Base-by-base conservation (phyloP, 2,329 filamentous ascomycete species). In the Cladophialophora psammophila region DNA sequence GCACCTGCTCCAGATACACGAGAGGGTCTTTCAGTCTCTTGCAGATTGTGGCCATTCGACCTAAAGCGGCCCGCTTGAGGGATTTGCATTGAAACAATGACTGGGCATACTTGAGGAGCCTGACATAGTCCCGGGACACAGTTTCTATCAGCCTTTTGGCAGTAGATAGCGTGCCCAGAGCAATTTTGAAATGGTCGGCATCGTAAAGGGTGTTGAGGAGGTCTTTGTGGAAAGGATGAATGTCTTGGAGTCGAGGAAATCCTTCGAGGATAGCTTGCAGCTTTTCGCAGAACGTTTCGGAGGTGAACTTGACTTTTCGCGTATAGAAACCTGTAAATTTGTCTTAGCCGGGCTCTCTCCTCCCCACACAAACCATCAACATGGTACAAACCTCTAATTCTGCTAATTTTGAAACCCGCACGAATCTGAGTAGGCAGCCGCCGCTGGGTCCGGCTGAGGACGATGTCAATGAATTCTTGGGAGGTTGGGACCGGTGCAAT, bases 71-170 rank as follows among this genome's bases (percentile, higher is more conserved):
- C 71, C 92, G 88, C 88, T 99, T 99, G 76, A 99, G 88, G 84
- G 98, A 94, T 84, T 99, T 99, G 87, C 94, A 98, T 84, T 99
- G 95, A 85, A 94, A 99, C 71, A 99, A 87, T 76, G 90, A 96
- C 84, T 97, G 94, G 63, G 93, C 94, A 83, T 99, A 98, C 86
- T 97, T 96, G 79, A 96, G 87, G 54, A 99, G 87, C 72, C 95
- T 92, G 70, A 99, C 93, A 77, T 99, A 99, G 80, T 99, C 95
- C 77, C 95, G 88, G 68, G 92, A 91, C 70, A 99, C 95, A 63
- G 94, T 96, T 86, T 99, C 95, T 64, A 99, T 96, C 72, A 98
- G 84, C 76, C 96, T 92, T 84, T 97, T 98, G 60, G 95, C 95
- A 4, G 95, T 98, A 52, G 93, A 96, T 54, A 99, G 84, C 80